phyloP scores from a whole-genome alignment of 2,329 filamentous ascomycete genomes.

The Stagonosporopsis tanaceti region DNA sequence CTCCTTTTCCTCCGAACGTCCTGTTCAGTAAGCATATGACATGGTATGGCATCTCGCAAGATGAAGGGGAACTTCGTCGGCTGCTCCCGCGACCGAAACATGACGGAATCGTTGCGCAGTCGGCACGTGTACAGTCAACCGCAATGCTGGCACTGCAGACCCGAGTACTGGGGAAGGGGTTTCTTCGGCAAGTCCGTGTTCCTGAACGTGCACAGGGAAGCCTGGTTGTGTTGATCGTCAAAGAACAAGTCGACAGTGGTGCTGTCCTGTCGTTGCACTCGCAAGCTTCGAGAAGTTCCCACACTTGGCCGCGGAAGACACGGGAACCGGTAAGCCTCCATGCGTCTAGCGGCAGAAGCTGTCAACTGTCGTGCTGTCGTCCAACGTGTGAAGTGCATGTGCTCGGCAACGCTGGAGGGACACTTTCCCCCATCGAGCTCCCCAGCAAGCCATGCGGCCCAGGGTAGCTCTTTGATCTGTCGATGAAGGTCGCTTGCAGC shows the following conservation, averaged over 20 bases:
- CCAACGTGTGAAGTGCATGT: conserved; percentile 9
- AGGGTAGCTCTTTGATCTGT: background rate
- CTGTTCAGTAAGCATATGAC: background rate
- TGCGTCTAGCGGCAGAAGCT: conserved; percentile 27
- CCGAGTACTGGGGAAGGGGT: conserved; percentile 38
- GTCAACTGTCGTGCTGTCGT: conserved; percentile 18
- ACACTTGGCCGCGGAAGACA: conserved; percentile 20
- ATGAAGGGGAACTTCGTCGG: conserved; percentile 26
- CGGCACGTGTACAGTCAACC: conserved; percentile 30
- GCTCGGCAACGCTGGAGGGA: conserved; percentile 22
- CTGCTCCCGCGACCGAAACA: conserved; percentile 37
- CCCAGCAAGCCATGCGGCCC: conserved; percentile 5
- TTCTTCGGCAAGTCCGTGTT: conserved; percentile 39
- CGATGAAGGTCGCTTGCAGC: background rate
- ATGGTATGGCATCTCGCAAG: background rate
- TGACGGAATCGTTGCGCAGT: conserved; percentile 28
- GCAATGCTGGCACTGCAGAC: conserved; percentile 28
- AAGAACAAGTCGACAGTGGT: conserved; percentile 10
- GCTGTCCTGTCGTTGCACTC: conserved; percentile 10
- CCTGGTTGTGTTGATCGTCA: conserved; percentile 32
- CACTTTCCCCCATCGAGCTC: conserved; percentile 5
- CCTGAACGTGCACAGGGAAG: conserved; percentile 34
- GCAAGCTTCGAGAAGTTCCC: conserved; percentile 7
- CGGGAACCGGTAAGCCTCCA: conserved; percentile 21
- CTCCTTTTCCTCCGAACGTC: background rate